A percentile compares a stretch with the other conserved stretches of the same genome.
phyloP scores from a whole-genome alignment of 345 rosid species.

The Odontarrhena argentea region DNA sequence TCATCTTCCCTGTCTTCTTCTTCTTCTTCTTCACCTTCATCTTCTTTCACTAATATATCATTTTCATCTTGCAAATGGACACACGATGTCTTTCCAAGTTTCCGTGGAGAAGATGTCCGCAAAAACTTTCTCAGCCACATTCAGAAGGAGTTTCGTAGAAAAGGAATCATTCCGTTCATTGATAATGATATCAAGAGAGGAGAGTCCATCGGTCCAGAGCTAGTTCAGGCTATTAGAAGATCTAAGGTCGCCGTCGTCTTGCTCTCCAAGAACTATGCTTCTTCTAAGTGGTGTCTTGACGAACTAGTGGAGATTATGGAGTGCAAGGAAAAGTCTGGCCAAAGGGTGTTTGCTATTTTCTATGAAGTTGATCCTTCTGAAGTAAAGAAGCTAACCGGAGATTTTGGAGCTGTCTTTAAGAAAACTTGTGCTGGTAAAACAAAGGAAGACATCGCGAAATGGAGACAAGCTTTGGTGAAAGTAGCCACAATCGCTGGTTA shows the following conservation, averaged over 20 bases:
- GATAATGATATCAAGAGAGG: too few relatives aligned
- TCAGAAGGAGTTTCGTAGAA: too few relatives aligned
- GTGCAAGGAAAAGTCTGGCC: not conserved
- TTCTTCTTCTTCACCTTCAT: too few relatives aligned
- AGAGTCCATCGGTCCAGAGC: too few relatives aligned
- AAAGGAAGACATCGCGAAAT: not conserved
- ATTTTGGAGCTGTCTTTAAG: not conserved
- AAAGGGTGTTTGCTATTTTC: constrained; percentile 28
- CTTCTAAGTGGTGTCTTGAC: constrained; percentile 3
- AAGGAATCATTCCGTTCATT: too few relatives aligned
- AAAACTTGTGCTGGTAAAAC: not conserved
- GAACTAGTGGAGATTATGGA: constrained; percentile 22
- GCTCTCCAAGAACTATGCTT: constrained; percentile 15
- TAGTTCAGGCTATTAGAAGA: not conserved
- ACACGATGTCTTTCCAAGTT: too few relatives aligned
- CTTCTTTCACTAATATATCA: too few relatives aligned
- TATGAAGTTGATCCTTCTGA: constrained; percentile 24
- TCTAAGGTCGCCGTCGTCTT: not conserved
- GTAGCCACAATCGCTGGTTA: not conserved
- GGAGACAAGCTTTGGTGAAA: too few relatives aligned
- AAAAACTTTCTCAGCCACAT: too few relatives aligned
- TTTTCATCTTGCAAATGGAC: too few relatives aligned
- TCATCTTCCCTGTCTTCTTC: too few relatives aligned
- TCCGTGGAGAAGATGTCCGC: too few relatives aligned
- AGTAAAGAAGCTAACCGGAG: not conserved